Evolutionary conservation across 75 land plant species (phyloP).

Genomic region (Cryptomeria japonica): DNA sequence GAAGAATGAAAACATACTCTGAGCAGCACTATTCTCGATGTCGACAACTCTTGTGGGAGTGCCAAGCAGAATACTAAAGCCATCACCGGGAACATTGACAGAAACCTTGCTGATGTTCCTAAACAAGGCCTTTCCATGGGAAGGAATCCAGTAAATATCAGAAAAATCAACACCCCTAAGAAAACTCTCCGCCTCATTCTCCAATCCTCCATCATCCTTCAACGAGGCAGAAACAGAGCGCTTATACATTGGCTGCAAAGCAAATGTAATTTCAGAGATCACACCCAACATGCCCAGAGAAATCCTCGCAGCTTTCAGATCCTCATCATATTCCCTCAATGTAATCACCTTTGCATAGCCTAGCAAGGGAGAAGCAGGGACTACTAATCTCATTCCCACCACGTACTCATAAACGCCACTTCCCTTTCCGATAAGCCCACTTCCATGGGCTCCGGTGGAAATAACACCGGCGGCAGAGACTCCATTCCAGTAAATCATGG

Average conservation of each 20-base stretch:
- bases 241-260: conserved; percentile 37
- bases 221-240: conserved; percentile 19
- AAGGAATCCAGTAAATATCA: conserved; percentile 27
- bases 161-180: conserved; percentile 20
- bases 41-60: background rate
- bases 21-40: background rate
- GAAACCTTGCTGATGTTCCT: conserved; percentile 17
- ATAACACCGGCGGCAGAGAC: conserved; percentile 26
- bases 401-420: conserved; percentile 30
- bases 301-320: conserved; percentile 19
- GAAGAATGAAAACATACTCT: background rate
- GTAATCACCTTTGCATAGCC: conserved; percentile 28
- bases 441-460: conserved; percentile 31
- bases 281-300: conserved; percentile 22
- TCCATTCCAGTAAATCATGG: conserved; percentile 33
- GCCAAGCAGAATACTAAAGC: conserved; percentile 10
- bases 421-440: conserved; percentile 30
- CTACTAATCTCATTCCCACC: conserved; percentile 21
- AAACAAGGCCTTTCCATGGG: conserved; percentile 20
- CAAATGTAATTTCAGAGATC: conserved; percentile 21
- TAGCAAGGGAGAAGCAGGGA: conserved; percentile 20
- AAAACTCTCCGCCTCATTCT: conserved; percentile 3
- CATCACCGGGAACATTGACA: conserved; percentile 21
- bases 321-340: conserved; percentile 19
- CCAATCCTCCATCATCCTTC: conserved; percentile 16